phyloP scores from a whole-genome alignment of 164 flowering plant species.

The Nelumbo lutea region DNA sequence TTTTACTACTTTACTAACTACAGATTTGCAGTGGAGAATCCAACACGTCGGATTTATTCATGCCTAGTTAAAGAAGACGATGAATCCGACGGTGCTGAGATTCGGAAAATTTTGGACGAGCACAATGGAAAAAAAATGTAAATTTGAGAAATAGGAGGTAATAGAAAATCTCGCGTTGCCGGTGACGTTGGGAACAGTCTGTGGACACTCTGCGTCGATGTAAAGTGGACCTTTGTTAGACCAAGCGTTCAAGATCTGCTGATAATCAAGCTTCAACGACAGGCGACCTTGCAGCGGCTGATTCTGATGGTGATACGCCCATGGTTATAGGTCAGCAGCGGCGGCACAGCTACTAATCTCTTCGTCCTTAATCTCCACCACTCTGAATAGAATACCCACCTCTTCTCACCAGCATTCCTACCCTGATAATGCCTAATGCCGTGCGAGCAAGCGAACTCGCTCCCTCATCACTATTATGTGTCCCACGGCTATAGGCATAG shows the following conservation, averaged over 20 bases:
- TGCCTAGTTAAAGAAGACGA: no score
- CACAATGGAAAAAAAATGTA: no score
- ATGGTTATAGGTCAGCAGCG: conserved; percentile 1
- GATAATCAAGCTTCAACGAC: conserved; percentile 74
- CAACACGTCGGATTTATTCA: no score
- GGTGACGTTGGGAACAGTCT: conserved; percentile 56
- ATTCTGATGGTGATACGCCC: neutral
- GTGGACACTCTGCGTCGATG: conserved; percentile 35
- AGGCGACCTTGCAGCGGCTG: conserved; percentile 20
- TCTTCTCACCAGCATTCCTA: conserved; percentile 41
- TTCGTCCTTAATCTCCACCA: conserved; percentile 30
- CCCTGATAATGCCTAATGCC: conserved; percentile 47
- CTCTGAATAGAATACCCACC: conserved; percentile 60
- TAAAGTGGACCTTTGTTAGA: conserved; percentile 63
- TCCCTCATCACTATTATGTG: conserved; percentile 20
- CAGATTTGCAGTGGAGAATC: no score
- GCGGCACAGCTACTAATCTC: conserved; percentile 11
- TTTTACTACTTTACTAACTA: no score
- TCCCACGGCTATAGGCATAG: conserved; percentile 16
- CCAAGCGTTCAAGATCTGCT: conserved; percentile 74
- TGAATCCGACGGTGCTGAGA: no score
- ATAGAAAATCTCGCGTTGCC: no score
- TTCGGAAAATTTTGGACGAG: no score
- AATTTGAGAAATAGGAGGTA: no score
- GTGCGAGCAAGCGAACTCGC: conserved; percentile 28